Evolutionary conservation across 371 early-diverging fungal species (phyloP), one percentile per base, ranked within the genome.

Genomic region (Mortierella polycephala): DNA sequence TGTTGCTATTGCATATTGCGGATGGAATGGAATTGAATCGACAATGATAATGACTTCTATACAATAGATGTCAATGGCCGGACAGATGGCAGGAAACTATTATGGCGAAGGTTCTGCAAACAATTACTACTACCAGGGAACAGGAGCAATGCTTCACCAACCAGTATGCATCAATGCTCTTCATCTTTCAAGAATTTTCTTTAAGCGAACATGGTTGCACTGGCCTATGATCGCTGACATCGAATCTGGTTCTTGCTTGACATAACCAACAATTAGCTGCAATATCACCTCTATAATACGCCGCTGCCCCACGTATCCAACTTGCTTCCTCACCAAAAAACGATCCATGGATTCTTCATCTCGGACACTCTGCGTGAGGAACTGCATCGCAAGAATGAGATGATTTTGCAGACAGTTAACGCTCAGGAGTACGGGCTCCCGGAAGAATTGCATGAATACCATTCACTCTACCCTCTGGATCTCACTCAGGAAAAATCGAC

Each of bases 391-490:
- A 85, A 92, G 61, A 92, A 88, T 47, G 94, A 94, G 74, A 90
- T 91, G 50, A 77, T 84, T 11, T 74, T 87, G n/a, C 83, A 87
- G 62, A 83, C 88, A 11, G 81, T 89, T 47, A 87, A 90, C 62
- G 89, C 88, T 0, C 80, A 75, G 45, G 91, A 88, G 13, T 81
- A 83, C 50, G 85, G 83, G 5, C 72, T 93, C 7, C 98, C 96
- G 1, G 81, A 83, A 20, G 91, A 93, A 67, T 72, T 96, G 11
- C 91, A 94, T 84, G 88, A 87, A 21, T 96, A 95, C 82, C 92
- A 93, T 74, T 91, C 95, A 10, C 84, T 98, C 44, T 91, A 83
- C 66, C 96, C 94, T 13, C 83, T 96, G 44, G 95, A 95, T 14
- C 74, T 83, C 39, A 75, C 77, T 8, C 74, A 72, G 58, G 75